Evolutionary conservation across 345 rosid species (phyloP), one percentile per base, ranked within the genome.

Genomic region (Populus davidiana): DNA sequence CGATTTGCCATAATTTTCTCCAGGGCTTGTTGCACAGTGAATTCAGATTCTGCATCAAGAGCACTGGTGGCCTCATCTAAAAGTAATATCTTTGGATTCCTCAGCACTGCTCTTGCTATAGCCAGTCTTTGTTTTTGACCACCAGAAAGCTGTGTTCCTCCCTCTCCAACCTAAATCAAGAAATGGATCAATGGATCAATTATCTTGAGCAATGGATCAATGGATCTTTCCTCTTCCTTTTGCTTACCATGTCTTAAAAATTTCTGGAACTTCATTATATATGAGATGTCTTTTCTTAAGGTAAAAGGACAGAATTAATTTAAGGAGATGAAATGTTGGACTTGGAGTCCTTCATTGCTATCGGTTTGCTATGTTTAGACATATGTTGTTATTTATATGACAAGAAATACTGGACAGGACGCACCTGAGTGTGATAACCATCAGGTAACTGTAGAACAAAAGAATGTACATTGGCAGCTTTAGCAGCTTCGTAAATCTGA

Each of bases 111-210:
- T 82, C 98, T 86, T 52, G 97, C 94, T 75, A 94, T 92, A 7
- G 97, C 96, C 36, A 94, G 92, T 77, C 98, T 87, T 86, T 94
- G 97, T 71, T 94, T 94, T 49, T 93, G 97, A 54, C 98, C 98
- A 59, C 97, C 98, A n/a, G 98, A 94, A 38, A 94, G 96, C 77
- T 94, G 98, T 79, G 91, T 88, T 79, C 97, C 98, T 83, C 96
- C 94, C 72, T 91, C 98, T 68, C 98, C 98, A 72, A 94, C 97
- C 98, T 94, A 75, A 44, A 75, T 64, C 75, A 81, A 61, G 21
- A 56, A 78, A 74, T 17, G 31, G 38, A 21, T 41, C 5, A 59
- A 36, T 10, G 27, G 29, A 6, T n/a, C 16, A 56, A 65, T 73
- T 10, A 56, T 2, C 69, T 66, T 23, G 18, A 68, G 27, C 25